Base-by-base conservation (phyloP, 345 rosid species). In the Theobroma cacao region DNA sequence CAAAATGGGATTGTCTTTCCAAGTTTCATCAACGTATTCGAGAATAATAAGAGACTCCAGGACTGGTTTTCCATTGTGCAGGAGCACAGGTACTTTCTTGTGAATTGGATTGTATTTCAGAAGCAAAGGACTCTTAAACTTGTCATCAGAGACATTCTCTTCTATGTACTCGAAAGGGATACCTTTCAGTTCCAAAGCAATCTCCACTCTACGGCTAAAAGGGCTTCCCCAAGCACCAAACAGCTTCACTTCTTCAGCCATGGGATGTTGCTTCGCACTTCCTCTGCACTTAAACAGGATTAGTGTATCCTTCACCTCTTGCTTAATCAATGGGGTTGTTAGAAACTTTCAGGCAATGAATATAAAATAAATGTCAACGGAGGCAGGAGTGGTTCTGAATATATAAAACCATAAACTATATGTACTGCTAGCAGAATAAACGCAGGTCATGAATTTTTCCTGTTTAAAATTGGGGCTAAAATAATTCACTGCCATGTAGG, bases 11-110 rank as follows among this genome's bases (percentile, higher is more conserved):
- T 82, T 77, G 18, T 34, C 14, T 28, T 75, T 79, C 88, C 91
- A 86, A 5, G 86, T 88, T 56, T 86, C 83, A 12, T 88, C 89
- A 80, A 88, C 85, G 80, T 88, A 88, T 9, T 88, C 83, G 13
- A 88, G 83, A 20, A 86, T 88, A 0, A 85, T 26, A 1, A 58
- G 75, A n/a, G 89, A 88, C 77, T 88, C 91, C 14, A 50, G 26
- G 15, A 86, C 22, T 4, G 85, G 52, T 38, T 86, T 81, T 26
- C 83, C 91, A 5, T 80, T 85, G 82, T 86, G 89, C 4, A 86
- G 75, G 58, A 88, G 80, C 69, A 88, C 88, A 4, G 89, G 89
- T 3, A 86, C 66, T 64, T 86, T 83, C 81, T 86, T 80, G 59
- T 75, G 72, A 45, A 86, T 61, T 1, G 89, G 88, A 72, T 85